phyloP scores from a whole-genome alignment of 2,329 filamentous ascomycete genomes.

The Aspergillus intermedius region DNA sequence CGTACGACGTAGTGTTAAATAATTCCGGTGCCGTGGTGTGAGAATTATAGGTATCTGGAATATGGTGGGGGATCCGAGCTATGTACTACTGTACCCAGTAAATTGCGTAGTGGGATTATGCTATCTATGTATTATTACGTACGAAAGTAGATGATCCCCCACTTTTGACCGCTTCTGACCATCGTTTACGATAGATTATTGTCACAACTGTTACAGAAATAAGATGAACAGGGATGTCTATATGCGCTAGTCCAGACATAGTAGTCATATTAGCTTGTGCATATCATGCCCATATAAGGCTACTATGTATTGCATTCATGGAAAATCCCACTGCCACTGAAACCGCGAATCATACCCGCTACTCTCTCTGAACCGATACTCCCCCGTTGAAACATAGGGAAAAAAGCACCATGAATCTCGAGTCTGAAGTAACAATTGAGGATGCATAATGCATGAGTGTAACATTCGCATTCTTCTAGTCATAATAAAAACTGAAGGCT shows the following conservation, averaged over 20 bases:
- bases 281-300: too few relatives aligned
- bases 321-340: background rate
- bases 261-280: too few relatives aligned
- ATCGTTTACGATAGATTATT: background rate
- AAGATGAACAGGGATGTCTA: background rate
- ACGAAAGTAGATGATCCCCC: background rate
- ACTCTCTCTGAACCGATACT: too few relatives aligned
- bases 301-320: too few relatives aligned
- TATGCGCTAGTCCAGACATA: background rate
- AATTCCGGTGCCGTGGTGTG: background rate
- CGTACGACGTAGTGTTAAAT: background rate
- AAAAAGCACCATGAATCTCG: background rate
- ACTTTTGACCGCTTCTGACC: background rate
- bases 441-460: background rate
- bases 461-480: slow-evolving; percentile 4
- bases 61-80: slow-evolving; percentile 1
- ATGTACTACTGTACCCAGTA: background rate
- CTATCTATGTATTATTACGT: background rate
- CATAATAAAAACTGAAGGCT: slow-evolving; percentile 3
- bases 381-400: too few relatives aligned
- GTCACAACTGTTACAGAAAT: background rate
- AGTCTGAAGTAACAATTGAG: background rate
- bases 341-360: background rate
- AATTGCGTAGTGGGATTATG: background rate
- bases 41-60: background rate